Conservation (phyloP, 441 rosid genomes). For the Brassica balearica region DNA sequence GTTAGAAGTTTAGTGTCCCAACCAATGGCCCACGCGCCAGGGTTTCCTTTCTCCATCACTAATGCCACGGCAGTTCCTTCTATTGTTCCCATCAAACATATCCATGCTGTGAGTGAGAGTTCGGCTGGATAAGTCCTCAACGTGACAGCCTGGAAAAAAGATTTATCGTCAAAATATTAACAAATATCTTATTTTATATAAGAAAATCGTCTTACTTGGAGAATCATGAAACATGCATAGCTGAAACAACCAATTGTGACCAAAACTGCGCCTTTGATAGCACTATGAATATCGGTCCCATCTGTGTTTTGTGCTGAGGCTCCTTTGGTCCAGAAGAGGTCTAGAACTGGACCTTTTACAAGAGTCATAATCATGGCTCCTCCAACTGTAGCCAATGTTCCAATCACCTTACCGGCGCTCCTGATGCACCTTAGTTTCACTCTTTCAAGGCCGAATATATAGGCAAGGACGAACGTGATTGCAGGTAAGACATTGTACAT, state of each 20-base stretch:
- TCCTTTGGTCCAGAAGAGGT: constrained; percentile 67
- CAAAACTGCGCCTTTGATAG: constrained; percentile 73
- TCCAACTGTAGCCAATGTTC: constrained; percentile 79
- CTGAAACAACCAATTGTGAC: constrained; percentile 75
- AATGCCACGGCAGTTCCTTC: constrained; percentile 67
- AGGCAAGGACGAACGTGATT: constrained; percentile 80
- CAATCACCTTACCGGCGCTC: constrained; percentile 70
- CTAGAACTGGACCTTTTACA: constrained; percentile 67
- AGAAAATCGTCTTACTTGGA: constrained; percentile 54
- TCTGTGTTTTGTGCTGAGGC: constrained; percentile 43
- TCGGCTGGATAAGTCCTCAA: constrained; percentile 75
- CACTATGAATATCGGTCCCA: constrained; percentile 55
- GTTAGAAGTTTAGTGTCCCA: constrained; percentile 88
- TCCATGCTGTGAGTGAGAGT: constrained; percentile 86
- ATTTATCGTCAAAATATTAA: background rate
- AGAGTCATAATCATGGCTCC: constrained; percentile 96
- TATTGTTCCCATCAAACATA: constrained; percentile 80
- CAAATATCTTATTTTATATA: background rate
- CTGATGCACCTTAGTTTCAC: constrained; percentile 58
- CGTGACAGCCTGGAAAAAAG: constrained; percentile 61
- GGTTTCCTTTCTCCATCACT: constrained; percentile 67
- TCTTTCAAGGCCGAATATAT: constrained; percentile 73
- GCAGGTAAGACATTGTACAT: constrained; percentile 87
- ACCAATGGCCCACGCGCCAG: constrained; percentile 61
- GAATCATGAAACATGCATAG: constrained; percentile 81